Evolutionary conservation across 257 asterid species (phyloP), one percentile per base, ranked within the genome.

Genomic region (Linaria vulgaris): DNA sequence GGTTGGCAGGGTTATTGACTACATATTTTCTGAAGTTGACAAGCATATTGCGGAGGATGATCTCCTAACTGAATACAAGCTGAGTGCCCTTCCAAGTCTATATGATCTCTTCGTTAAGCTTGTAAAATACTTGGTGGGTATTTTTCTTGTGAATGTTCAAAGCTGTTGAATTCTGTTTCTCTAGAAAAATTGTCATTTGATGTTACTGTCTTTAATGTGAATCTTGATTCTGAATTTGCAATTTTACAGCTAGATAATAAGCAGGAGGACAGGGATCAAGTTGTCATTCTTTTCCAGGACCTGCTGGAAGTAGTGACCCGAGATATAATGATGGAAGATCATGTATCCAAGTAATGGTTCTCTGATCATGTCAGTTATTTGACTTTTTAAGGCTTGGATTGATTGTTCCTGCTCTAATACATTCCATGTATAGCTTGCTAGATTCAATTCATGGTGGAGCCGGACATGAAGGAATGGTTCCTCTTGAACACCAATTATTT

Each of bases 241-340:
- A 31, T 61, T 34, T 71, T 78, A 76, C 94, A 94, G 99, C 84
- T 85, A 24, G 96, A 81, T 21, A 94, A 94, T 69, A 84, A 88
- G 78, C 95, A 68, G 66, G 96, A 87, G 77, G 97, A 94, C 23
- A 84, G 97, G 83, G 99, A 94, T 82, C 96, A 81, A 70, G 95
- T 94, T 77, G 96, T 94, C 69, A 86, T 94, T 78, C 97, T 94
- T 72, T 87, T 94, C 87, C 99, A 94, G 82, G 99, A 94, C 72
- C 87, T 94, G 99, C 83, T 94, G 60, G 99, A 94, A 84, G 97
- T 94, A 25, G 97, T 94, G 76, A 81, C 94, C 27, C 84, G 94
- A 73, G 99, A 94, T 73, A 90, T 92, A 71, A 92, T 91, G 98
- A 76, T 76, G 91, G 99, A 90, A 79, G 99, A 90, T 75, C 94